Percentiles rank a stretch among this genome's conserved stretches.
phyloP scores from a whole-genome alignment of 2,329 filamentous ascomycete species.

The Penicillium sp. region DNA sequence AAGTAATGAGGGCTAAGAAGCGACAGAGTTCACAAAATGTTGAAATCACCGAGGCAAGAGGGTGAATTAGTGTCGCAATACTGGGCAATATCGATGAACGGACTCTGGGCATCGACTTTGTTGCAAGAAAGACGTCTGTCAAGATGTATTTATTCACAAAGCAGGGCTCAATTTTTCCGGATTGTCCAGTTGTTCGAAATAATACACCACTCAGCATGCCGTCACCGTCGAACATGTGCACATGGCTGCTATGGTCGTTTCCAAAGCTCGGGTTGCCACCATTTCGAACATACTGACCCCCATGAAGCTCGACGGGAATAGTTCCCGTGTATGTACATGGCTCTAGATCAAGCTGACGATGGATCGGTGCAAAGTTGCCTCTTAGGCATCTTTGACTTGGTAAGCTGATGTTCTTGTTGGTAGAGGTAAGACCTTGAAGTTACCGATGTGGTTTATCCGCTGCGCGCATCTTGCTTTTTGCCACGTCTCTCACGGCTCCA shows the following conservation, averaged over 20 bases:
- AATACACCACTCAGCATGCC: slow-evolving; percentile 70
- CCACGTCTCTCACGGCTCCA: not conserved
- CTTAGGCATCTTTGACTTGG: slow-evolving; percentile 51
- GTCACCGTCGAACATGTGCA: slow-evolving; percentile 74
- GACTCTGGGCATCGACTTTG: slow-evolving; percentile 47
- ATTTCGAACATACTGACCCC: slow-evolving; percentile 70
- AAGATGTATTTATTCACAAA: slow-evolving; percentile 69
- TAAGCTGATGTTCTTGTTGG: not conserved
- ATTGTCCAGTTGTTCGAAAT: slow-evolving; percentile 48
- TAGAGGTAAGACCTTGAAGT: not conserved
- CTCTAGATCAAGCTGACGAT: slow-evolving; percentile 54
- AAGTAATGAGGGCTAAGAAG: not conserved
- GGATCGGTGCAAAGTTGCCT: slow-evolving; percentile 69
- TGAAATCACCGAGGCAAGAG: not conserved
- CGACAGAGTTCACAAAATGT: not conserved
- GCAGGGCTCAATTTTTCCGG: slow-evolving; percentile 52
- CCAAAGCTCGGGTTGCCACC: slow-evolving; percentile 63
- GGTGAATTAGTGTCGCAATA: not conserved
- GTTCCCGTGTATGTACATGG: slow-evolving; percentile 57
- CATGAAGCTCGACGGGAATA: slow-evolving; percentile 64
- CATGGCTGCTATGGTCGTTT: slow-evolving; percentile 61
- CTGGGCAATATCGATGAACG: slow-evolving; percentile 58
- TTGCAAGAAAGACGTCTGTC: slow-evolving; percentile 63
- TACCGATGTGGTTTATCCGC: not conserved
- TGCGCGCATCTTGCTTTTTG: not conserved